A percentile compares a stretch with the other conserved stretches of the same genome.
Evolutionary conservation across 495 filamentous ascomycete species (phyloP).

Genomic region (Lichenothelia convexa): DNA sequence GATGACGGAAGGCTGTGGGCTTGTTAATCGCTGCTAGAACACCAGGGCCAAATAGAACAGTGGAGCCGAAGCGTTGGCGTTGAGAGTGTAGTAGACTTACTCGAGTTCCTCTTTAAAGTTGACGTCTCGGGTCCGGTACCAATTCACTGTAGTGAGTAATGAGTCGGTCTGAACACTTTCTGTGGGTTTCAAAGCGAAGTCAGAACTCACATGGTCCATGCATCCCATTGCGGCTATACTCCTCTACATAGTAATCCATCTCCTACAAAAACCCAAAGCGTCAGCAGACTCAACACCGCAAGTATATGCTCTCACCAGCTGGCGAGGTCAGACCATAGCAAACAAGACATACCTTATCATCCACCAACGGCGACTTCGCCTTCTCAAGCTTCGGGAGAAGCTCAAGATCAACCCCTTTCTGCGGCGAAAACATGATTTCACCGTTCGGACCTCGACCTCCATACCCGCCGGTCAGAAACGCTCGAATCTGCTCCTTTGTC

Average conservation of each 20-base stretch:
- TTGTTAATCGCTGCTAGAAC: conserved; percentile 5
- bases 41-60: conserved; percentile 13
- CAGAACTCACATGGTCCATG: conserved; percentile 54
- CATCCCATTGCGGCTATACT: conserved; percentile 53
- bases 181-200: too few species aligned
- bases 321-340: neutral
- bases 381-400: conserved; percentile 29
- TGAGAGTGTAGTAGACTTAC: conserved; percentile 18
- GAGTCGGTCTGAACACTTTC: too few species aligned
- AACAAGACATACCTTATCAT: conserved; percentile 31
- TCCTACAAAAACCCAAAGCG: conserved; percentile 25
- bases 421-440: conserved; percentile 32
- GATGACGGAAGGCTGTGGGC: too few species aligned
- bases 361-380: conserved; percentile 33
- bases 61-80: neutral
- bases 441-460: conserved; percentile 39
- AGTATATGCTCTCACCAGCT: neutral
- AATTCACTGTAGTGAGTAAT: conserved; percentile 47
- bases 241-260: conserved; percentile 53
- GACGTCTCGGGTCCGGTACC: conserved; percentile 55
- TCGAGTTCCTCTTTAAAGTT: conserved; percentile 61
- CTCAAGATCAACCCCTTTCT: conserved; percentile 37
- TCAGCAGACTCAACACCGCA: neutral
- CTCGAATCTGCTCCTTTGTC: conserved; percentile 37
- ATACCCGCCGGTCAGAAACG: conserved; percentile 52